Evolutionary conservation across 2,329 filamentous ascomycete genomes (phyloP), one percentile per base, ranked within the genome.

Genomic region (Diplodia scrobiculata): DNA sequence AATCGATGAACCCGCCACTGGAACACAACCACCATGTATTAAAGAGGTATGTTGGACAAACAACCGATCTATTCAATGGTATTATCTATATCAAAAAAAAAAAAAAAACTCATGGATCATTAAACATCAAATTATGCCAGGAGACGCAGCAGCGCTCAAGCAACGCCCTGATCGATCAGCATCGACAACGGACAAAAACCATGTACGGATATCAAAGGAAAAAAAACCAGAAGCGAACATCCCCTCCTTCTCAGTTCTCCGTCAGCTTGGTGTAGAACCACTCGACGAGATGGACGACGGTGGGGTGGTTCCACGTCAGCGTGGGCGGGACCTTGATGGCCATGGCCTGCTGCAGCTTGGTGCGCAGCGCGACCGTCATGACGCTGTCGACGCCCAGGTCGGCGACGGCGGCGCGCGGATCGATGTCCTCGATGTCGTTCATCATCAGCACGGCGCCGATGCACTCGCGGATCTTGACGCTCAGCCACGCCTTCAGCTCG

Each of bases 331-430:
- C 73, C 55, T 74, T 77, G 7, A 79, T 66, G 14, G 72, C 70
- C 32, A 80, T 68, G 3, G 68, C 68, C 41, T 70, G 73, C 70
- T 79, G 76, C 41, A 81, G 68, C 68, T 77, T 71, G 50, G 71
- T 69, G 25, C 78, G 70, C 63, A 80, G 67, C 5, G 69, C 69
- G 19, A 79, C 73, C 0, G 73, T 79, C 78, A 80, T 78, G 11
- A 81, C 78, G 4, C 73, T 76, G 64, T 80, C 79, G 2, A 80
- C 70, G 1, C 79, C 79, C 34, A 80, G 54, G 65, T 81, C 77
- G 1, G 72, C 69, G n/a, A 81, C 66, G 7, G 76, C 72, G 4
- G 73, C 72, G 13, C 69, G 69, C 7, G 70, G 69, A 41, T 79
- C 77, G 5, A 80, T 74, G 1, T 79, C 76, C 0, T 73, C 72